phyloP scores from a whole-genome alignment of 2,329 filamentous ascomycete species.

The Colletotrichum orbiculare region DNA sequence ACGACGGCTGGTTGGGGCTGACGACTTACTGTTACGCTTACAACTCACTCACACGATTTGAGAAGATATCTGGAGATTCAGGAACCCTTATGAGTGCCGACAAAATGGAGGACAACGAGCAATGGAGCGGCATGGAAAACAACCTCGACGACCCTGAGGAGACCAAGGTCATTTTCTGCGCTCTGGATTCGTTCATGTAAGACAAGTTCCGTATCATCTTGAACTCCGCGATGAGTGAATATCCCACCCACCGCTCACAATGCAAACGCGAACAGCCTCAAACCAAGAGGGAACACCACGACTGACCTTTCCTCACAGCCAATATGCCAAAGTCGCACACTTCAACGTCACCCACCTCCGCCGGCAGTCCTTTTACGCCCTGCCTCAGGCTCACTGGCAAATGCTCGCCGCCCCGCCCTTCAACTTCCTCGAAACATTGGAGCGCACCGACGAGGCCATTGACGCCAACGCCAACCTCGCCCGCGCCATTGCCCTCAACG shows the following conservation, averaged over 20 bases:
- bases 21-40: neutral
- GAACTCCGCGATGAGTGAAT: neutral
- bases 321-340: constrained; percentile 87
- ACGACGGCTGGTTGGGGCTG: neutral
- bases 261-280: no score
- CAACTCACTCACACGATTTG: neutral
- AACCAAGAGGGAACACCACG: no score
- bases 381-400: constrained; percentile 86
- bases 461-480: constrained; percentile 88
- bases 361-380: constrained; percentile 91
- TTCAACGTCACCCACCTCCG: constrained; percentile 92
- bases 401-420: constrained; percentile 86
- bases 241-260: neutral
- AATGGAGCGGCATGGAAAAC: constrained; percentile 73
- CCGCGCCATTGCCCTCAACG: constrained; percentile 78
- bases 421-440: constrained; percentile 81
- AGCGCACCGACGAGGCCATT: constrained; percentile 86
- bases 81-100: no score
- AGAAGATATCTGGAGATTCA: no score
- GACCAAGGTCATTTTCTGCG: constrained; percentile 79
- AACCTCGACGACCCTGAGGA: constrained; percentile 83
- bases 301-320: constrained; percentile 58
- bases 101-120: constrained; percentile 49
- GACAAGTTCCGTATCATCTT: constrained; percentile 47
- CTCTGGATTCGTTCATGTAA: constrained; percentile 91